phyloP scores from a whole-genome alignment of 2,329 filamentous ascomycete genomes.

The Penicillium brasilianum region DNA sequence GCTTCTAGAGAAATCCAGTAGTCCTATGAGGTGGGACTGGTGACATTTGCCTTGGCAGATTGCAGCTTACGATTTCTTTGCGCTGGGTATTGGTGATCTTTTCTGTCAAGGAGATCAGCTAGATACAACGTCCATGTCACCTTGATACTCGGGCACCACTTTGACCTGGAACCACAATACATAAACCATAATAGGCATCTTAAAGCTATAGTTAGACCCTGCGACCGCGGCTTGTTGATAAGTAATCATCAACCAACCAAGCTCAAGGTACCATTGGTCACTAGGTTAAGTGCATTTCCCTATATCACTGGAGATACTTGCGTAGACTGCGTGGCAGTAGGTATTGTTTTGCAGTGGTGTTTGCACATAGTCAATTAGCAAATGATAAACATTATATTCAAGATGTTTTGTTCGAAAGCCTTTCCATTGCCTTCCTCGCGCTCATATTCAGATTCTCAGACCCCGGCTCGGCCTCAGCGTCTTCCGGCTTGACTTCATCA shows the following conservation, averaged over 20 bases:
- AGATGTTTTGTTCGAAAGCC: neutral
- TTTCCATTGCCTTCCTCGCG: slow-evolving; percentile 2
- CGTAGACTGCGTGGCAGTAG: neutral
- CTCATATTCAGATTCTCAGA: slow-evolving; percentile 7
- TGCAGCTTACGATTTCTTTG: neutral
- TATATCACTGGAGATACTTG: neutral
- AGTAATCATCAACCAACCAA: too few relatives aligned
- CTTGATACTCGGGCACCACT: neutral
- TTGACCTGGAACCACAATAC: neutral
- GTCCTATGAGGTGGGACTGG: too few relatives aligned
- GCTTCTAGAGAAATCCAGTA: too few relatives aligned
- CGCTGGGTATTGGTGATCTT: too few relatives aligned
- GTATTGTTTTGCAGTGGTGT: neutral
- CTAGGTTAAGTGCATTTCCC: neutral
- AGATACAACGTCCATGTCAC: neutral
- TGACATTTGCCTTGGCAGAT: neutral
- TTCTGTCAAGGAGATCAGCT: neutral
- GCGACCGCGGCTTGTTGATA: neutral
- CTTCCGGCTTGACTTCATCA: slow-evolving; percentile 1
- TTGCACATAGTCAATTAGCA: neutral
- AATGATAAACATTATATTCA: neutral
- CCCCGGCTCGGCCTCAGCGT: neutral
- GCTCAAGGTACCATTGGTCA: neutral
- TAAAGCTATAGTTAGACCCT: neutral
- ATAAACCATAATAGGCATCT: neutral